Conservation (phyloP, 805 yeast species). For the Ogataea pignaliae region DNA sequence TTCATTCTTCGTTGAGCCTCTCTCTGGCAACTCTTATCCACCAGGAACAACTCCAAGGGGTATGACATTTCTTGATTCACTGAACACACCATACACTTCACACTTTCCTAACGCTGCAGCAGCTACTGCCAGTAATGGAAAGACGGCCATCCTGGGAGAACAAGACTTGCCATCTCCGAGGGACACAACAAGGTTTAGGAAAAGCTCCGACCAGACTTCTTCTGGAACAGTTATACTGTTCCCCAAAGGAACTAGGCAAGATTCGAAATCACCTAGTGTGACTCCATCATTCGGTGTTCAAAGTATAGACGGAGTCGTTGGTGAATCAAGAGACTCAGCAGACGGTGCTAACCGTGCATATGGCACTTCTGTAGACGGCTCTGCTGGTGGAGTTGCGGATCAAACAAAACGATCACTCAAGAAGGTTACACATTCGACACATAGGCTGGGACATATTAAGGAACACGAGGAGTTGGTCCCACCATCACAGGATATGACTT, state of each 20-base stretch:
- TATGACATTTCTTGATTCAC: constrained; percentile 6
- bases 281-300: not conserved
- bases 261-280: constrained; percentile 15
- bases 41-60: constrained; percentile 10
- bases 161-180: constrained; percentile 28
- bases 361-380: not conserved
- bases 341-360: not conserved
- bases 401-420: too few species aligned
- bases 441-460: not conserved
- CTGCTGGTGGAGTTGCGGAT: not conserved
- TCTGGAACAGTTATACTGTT: constrained; percentile 45
- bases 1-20: not conserved
- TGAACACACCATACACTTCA: constrained; percentile 1
- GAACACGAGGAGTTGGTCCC: too few species aligned
- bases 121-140: constrained; percentile 4
- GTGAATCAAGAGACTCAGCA: not conserved
- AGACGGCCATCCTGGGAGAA: constrained; percentile 28
- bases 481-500: not conserved
- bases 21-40: not conserved
- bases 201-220: constrained; percentile 6
- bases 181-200: constrained; percentile 16
- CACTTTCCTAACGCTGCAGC: not conserved
- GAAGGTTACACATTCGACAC: not conserved
- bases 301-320: not conserved
- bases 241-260: constrained; percentile 35